Base-by-base conservation (phyloP, 331 rosid species). In the Telfairia occidentalis region DNA sequence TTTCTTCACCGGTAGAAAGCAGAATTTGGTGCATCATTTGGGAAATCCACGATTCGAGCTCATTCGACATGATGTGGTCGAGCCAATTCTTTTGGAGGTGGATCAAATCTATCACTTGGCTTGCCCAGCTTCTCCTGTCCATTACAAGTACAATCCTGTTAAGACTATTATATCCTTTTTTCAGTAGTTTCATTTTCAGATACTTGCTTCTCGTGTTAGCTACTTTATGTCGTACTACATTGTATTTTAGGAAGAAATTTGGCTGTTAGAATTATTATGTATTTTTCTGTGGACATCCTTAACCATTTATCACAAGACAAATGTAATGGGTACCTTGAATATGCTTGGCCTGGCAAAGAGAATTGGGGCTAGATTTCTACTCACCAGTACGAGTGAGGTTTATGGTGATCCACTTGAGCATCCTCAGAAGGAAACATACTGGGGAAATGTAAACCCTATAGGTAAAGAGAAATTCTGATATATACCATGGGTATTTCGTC, bases 381-480 rank as follows among this genome's bases (percentile, higher is more conserved):
- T 95, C 7, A 95, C 99, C 0, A 95, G 99, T 78, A 95, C 99
- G 1, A 95, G 99, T 81, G 99, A 95, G 90, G 99, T 95, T 16
- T 92, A 95, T 49, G 99, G 99, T 3, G 99, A 95, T 79, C 99
- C 99, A 0, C 83, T 95, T 69, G 93, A 95, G 90, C 99, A 95
- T 89, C 99, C 99, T 18, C 99, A 95, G 85, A 92, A 88, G 80
- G 99, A 95, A 83, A 95, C 97, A 37, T 95, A 92, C 54, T 95
- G 99, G 99, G 99, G 99, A 73, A 95, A 95, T 87, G 99, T 95
- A 16, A 95, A 95, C 83, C 99, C 97, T n/a, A 95, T 95, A 37
- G 99, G 99, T 95, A 82, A 76, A 67, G 30, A 45, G 42, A 19
- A 70, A 28, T 43, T 69, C 30, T 40, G 35, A 18, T 40, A 19